A percentile compares a stretch with the other conserved stretches of the same genome.
Evolutionary conservation across 805 yeast species (phyloP).

Genomic region (Clavispora carvajalis): DNA sequence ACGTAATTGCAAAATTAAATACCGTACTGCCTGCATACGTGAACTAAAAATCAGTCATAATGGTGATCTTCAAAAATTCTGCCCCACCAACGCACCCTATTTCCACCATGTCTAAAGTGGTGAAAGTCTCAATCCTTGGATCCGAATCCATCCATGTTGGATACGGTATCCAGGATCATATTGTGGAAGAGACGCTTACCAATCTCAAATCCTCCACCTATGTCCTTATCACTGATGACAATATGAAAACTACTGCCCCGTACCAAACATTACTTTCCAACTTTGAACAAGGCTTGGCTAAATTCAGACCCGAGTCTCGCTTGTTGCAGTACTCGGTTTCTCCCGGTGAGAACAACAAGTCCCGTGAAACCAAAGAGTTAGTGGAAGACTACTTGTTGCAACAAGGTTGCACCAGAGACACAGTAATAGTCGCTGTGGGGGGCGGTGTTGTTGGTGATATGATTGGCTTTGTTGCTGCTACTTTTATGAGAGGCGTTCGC

Average conservation of each 20-base stretch:
- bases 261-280: conserved; percentile 42
- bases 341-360: conserved; percentile 92
- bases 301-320: conserved; percentile 50
- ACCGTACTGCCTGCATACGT: background rate
- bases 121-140: conserved; percentile 74
- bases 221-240: conserved; percentile 83
- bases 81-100: background rate
- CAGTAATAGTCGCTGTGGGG: conserved; percentile 90
- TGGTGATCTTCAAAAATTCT: background rate
- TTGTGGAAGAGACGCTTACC: conserved; percentile 59
- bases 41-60: conserved; percentile 2
- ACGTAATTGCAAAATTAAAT: too few relatives aligned
- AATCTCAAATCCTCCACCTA: conserved; percentile 81
- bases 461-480: conserved; percentile 99
- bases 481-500: conserved; percentile 97
- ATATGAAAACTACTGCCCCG: conserved; percentile 64
- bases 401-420: conserved; percentile 92
- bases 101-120: conserved; percentile 20
- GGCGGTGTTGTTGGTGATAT: conserved; percentile 99
- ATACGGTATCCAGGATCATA: conserved; percentile 67
- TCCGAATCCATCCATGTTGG: conserved; percentile 86
- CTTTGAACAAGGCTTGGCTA: conserved; percentile 34
- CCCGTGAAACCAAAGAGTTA: conserved; percentile 80
- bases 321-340: conserved; percentile 68
- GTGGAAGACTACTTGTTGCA: conserved; percentile 84